phyloP scores from a whole-genome alignment of 139 green algal genomes.

The Raphidocelis subcapitata region DNA sequence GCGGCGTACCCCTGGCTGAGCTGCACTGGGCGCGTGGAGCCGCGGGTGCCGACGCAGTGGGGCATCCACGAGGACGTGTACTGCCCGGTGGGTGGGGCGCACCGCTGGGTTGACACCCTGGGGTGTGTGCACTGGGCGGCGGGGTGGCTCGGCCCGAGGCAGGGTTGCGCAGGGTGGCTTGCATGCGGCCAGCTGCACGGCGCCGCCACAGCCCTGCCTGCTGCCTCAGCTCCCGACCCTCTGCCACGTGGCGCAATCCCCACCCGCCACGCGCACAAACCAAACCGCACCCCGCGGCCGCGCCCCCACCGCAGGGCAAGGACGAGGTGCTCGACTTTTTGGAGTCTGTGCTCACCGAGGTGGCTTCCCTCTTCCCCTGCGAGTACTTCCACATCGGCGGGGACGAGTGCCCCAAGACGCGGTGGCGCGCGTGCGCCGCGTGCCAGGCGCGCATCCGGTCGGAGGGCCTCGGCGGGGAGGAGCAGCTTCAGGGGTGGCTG shows the following conservation, averaged over 20 bases:
- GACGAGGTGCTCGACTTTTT: constrained; percentile 65
- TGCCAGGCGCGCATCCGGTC: constrained; percentile 38
- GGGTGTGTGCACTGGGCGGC: too few relatives aligned
- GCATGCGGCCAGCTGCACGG: too few relatives aligned
- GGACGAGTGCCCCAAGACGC: constrained; percentile 63
- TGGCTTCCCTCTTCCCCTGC: constrained; percentile 59
- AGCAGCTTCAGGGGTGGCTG: constrained; percentile 61
- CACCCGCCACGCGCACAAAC: too few relatives aligned
- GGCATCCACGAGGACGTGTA: constrained; percentile 69
- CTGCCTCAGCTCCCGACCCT: too few relatives aligned
- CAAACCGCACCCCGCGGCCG: too few relatives aligned
- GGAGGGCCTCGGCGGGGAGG: constrained; percentile 38
- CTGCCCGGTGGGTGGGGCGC: constrained; percentile 56
- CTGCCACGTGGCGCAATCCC: too few relatives aligned
- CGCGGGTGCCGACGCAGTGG: constrained; percentile 54
- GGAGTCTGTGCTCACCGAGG: constrained; percentile 52
- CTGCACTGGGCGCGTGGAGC: constrained; percentile 28
- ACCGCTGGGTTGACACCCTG: too few relatives aligned
- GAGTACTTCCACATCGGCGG: constrained; percentile 67
- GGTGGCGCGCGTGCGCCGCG: constrained; percentile 33
- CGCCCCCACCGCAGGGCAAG: constrained; percentile 58
- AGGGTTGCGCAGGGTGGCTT: too few relatives aligned
- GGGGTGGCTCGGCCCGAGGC: too few relatives aligned
- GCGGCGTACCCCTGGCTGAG: constrained; percentile 63
- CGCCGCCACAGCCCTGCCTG: too few relatives aligned